Conservation (phyloP, 2,329 filamentous ascomycete genomes). For the Passalora sequoiae region DNA sequence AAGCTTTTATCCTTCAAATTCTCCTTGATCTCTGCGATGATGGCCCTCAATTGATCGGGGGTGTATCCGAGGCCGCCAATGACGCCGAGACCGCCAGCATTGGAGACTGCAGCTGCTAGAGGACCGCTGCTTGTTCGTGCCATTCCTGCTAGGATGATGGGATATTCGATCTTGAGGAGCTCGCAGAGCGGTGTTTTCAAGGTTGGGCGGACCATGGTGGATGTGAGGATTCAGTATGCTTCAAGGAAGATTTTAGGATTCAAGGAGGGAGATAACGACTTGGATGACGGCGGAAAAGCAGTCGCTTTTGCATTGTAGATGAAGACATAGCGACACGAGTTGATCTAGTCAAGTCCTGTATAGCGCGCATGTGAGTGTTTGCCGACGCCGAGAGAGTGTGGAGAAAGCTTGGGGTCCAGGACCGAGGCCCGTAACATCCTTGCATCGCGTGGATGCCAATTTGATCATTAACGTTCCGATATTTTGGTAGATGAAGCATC, state of each 20-base stretch:
- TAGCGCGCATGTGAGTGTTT: no score
- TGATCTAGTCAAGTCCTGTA: neutral
- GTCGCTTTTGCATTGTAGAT: no score
- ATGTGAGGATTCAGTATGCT: neutral
- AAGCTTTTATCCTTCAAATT: conserved; percentile 61
- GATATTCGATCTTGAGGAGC: conserved; percentile 78
- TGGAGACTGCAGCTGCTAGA: conserved; percentile 80
- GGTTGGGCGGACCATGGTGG: conserved; percentile 35
- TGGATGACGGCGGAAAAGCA: no score
- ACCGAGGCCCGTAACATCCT: no score
- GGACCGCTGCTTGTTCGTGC: conserved; percentile 73
- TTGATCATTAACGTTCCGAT: no score
- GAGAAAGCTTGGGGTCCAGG: no score
- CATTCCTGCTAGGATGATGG: conserved; percentile 91
- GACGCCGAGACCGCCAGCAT: conserved; percentile 72
- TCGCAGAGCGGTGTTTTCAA: conserved; percentile 73
- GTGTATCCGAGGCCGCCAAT: conserved; percentile 64
- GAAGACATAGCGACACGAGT: neutral
- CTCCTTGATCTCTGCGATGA: conserved; percentile 80
- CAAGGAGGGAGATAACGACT: neutral
- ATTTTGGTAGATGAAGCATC: no score
- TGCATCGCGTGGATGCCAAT: no score
- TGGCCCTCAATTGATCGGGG: conserved; percentile 67
- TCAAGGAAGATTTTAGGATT: neutral
- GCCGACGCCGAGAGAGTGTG: no score